A percentile compares a stretch with the other conserved stretches of the same genome.
Evolutionary conservation across 805 yeast species (phyloP).

Genomic region (Wickerhamiella nectarea): DNA sequence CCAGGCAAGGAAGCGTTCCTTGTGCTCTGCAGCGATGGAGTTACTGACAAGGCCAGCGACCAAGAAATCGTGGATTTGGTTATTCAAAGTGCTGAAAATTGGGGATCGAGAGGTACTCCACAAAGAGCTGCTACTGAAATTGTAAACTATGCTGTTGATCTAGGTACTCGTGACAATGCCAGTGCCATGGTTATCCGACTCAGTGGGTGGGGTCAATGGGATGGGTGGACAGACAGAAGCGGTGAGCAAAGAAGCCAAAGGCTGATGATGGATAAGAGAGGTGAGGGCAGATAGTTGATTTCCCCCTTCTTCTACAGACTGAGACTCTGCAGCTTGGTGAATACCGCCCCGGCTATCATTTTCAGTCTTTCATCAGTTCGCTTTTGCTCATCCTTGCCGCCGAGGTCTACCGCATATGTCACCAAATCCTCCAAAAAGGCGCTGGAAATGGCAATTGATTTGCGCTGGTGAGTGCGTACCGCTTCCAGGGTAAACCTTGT

Average conservation of each 20-base stretch:
- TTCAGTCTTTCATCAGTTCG: neutral
- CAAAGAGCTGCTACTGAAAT: slow-evolving; percentile 78
- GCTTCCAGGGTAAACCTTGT: neutral
- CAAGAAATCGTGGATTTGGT: slow-evolving; percentile 85
- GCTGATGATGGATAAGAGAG: slow-evolving; percentile 5
- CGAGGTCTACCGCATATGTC: neutral
- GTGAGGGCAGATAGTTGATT: neutral
- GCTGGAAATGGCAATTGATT: neutral
- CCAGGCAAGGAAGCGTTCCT: slow-evolving; percentile 85
- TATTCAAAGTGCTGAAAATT: slow-evolving; percentile 40
- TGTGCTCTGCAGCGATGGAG: slow-evolving; percentile 77
- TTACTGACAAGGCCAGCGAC: slow-evolving; percentile 64
- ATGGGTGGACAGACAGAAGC: slow-evolving; percentile 56
- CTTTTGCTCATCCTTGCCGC: neutral
- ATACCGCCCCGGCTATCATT: slow-evolving; percentile 3
- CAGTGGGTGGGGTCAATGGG: slow-evolving; percentile 94
- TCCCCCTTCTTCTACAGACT: neutral
- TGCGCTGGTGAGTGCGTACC: neutral
- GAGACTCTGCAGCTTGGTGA: neutral
- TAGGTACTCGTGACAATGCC: slow-evolving; percentile 94
- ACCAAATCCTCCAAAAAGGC: neutral
- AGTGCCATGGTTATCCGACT: slow-evolving; percentile 72
- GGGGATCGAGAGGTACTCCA: slow-evolving; percentile 68
- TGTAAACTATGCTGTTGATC: slow-evolving; percentile 64
- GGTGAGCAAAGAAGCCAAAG: slow-evolving; percentile 64